phyloP scores from a whole-genome alignment of 495 filamentous ascomycete species.

The Aspergillus mulundensis region DNA sequence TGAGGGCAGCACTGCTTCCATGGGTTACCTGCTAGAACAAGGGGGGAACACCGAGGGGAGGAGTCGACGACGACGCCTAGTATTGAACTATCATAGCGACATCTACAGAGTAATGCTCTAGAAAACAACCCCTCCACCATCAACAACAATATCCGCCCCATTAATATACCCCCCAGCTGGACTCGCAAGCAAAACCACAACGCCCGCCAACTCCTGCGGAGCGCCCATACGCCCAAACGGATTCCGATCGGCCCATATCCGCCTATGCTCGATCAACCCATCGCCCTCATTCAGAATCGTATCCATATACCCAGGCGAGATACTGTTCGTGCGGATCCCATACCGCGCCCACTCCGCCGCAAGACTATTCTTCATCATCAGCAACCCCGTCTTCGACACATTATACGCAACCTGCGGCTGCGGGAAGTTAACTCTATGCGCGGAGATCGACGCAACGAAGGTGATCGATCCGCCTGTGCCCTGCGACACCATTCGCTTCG shows the following conservation, averaged over 20 bases:
- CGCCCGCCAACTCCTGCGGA: conserved; percentile 62
- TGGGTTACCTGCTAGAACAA: no score
- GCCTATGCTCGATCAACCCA: conserved; percentile 49
- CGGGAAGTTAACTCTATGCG: conserved; percentile 50
- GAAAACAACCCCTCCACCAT: conserved; percentile 33
- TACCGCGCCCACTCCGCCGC: conserved; percentile 47
- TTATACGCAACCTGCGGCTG: conserved; percentile 45
- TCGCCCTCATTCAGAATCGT: conserved; percentile 68
- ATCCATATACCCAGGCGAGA: conserved; percentile 74
- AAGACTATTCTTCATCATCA: conserved; percentile 30
- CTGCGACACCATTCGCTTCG: conserved; percentile 35
- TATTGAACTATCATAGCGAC: no score
- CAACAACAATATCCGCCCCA: conserved; percentile 57
- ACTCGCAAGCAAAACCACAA: conserved; percentile 60
- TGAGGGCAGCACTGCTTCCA: no score
- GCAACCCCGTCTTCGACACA: conserved; percentile 36
- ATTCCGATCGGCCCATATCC: conserved; percentile 57
- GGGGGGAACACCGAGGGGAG: no score
- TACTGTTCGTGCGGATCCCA: conserved; percentile 63
- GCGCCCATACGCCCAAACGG: conserved; percentile 67
- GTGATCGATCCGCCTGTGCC: conserved; percentile 54
- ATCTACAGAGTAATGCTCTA: no score
- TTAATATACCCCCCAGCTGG: conserved; percentile 63
- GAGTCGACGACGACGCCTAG: no score
- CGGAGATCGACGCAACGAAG: conserved; percentile 63